Evolutionary conservation across 176 grass and related monocot species (phyloP).

Genomic region (Oryza nivara): DNA sequence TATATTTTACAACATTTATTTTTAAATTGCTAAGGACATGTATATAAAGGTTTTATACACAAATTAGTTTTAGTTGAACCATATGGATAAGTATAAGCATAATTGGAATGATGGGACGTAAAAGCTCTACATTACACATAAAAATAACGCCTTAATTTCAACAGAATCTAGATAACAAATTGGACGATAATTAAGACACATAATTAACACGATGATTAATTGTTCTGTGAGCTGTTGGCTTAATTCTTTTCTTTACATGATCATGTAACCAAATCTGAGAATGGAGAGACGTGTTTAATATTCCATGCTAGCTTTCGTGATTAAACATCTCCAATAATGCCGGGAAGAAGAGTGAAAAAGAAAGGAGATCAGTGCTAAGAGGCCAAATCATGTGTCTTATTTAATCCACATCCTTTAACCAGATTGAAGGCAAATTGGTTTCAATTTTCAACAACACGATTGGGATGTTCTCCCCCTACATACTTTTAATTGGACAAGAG

Average conservation of each 20-base stretch:
- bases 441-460: not conserved
- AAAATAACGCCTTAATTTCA: not conserved
- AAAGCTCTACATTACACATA: not conserved
- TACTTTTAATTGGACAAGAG: not conserved
- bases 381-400: not conserved
- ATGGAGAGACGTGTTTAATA: not conserved
- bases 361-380: not conserved
- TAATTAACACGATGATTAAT: not conserved
- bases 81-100: too few species aligned
- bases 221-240: not conserved
- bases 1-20: too few species aligned
- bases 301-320: not conserved
- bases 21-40: too few species aligned
- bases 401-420: not conserved
- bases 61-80: too few species aligned
- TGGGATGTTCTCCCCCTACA: not conserved
- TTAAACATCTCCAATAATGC: not conserved
- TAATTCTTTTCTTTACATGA: not conserved
- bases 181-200: not conserved
- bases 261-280: not conserved
- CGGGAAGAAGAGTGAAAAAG: not conserved
- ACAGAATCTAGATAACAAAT: not conserved
- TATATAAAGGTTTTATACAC: too few species aligned
- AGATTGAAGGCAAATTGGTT: not conserved
- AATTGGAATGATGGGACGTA: too few species aligned